A percentile compares a stretch with the other conserved stretches of the same genome.
Conservation (phyloP, 2,329 filamentous ascomycete species). For the Penicillium sp. region DNA sequence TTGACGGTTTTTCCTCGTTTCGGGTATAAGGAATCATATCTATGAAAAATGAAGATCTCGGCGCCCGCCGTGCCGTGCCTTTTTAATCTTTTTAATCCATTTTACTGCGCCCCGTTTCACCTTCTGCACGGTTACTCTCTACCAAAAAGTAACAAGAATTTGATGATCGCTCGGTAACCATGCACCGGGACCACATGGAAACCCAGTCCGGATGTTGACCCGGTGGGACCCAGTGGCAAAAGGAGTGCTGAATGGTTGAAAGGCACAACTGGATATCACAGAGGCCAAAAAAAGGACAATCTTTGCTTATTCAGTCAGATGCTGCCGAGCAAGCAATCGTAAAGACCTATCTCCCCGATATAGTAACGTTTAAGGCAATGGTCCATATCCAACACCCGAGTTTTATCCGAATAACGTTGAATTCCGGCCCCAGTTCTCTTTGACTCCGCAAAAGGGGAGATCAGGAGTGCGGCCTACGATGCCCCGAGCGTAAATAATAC, state of each 20-base stretch:
- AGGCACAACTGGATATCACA: background rate
- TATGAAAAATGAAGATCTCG: conserved; percentile 23
- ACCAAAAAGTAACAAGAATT: background rate
- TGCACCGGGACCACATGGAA: conserved; percentile 30
- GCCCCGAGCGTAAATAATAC: conserved; percentile 1
- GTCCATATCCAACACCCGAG: background rate
- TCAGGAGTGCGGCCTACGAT: background rate
- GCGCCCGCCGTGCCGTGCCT: conserved; percentile 17
- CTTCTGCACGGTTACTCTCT: background rate
- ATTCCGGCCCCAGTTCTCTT: background rate
- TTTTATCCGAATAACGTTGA: conserved; percentile 2
- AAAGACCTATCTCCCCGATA: background rate
- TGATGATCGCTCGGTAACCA: conserved; percentile 28
- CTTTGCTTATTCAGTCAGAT: background rate
- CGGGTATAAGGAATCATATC: background rate
- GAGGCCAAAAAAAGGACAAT: background rate
- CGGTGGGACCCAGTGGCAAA: conserved; percentile 18
- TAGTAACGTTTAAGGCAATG: background rate
- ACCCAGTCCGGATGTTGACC: conserved; percentile 19
- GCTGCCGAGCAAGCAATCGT: background rate
- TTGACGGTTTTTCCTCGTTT: background rate
- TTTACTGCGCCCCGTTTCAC: conserved; percentile 3
- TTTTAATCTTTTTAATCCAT: background rate
- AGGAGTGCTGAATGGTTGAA: background rate
- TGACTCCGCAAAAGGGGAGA: conserved; percentile 3